Evolutionary conservation across 129 eudicot species (phyloP).

Genomic region (Lactuca saligna): DNA sequence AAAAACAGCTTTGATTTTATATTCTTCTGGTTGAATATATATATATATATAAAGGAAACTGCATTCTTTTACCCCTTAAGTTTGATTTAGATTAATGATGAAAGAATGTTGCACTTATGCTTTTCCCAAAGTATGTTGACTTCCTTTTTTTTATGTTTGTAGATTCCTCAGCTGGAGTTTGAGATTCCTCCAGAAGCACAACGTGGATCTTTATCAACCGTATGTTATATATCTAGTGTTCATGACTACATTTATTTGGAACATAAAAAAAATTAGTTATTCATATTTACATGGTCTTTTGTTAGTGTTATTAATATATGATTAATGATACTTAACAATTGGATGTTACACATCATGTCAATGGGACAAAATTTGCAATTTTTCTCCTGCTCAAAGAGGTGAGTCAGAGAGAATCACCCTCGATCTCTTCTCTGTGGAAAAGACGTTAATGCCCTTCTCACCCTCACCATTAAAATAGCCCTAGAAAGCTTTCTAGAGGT

Average conservation of each 20-base stretch:
- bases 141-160: constrained; percentile 18
- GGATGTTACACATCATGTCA: too few relatives aligned
- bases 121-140: not conserved
- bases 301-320: too few relatives aligned
- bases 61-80: not conserved
- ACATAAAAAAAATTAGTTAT: too few relatives aligned
- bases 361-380: too few relatives aligned
- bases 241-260: not conserved
- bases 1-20: not conserved
- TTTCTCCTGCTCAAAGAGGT: too few relatives aligned
- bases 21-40: constrained; percentile 6
- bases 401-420: too few relatives aligned
- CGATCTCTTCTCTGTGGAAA: too few relatives aligned
- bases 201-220: constrained; percentile 87
- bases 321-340: too few relatives aligned
- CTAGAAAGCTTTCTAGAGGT: too few relatives aligned
- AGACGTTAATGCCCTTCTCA: too few relatives aligned
- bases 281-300: too few relatives aligned
- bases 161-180: constrained; percentile 88
- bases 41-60: not conserved
- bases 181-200: constrained; percentile 97
- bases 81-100: constrained; percentile 4
- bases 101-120: not conserved
- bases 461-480: too few relatives aligned
- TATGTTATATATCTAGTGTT: constrained; percentile 25